Evolutionary conservation across 2,329 filamentous ascomycete genomes (phyloP), one percentile per base, ranked within the genome.

Genomic region (Phialophora expanda): DNA sequence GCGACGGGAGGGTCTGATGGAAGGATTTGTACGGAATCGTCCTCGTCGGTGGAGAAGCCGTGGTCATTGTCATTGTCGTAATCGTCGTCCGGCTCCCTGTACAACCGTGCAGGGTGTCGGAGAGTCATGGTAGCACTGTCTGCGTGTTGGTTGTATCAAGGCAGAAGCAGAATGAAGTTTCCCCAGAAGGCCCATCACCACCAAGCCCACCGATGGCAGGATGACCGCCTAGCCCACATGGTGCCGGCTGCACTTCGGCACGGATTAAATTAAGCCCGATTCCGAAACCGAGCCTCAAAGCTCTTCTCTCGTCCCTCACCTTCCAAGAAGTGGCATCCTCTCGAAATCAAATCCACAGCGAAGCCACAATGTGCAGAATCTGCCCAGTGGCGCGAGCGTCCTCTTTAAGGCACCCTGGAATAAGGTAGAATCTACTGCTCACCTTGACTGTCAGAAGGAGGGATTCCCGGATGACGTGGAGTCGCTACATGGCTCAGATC

Each of bases 41-140:
- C 50, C 28, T 61, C 51, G 14, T 48, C 51, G 22, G n/a, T 28
- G 1, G 26, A 32, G 26, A 41, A 38, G 22, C 22, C 41, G 20
- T 55, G 17, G 9, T 46, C 46, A 44, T 30, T 46, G 20, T 61
- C 61, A 9, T 54, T 30, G 9, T 61, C 65, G 24, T 30, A 56
- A 20, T 61, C 46, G 3, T 44, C 38, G 1, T 44, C 38, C 5
- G 38, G 38, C 1, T 44, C 38, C 6, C 28, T 22, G 11, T n/a
- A 26, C 24, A 66, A 17, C 14, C 64, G 64, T 12, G 56, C 57
- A 62, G 61, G 62, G 26, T 62, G 66, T 56, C 66, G 55, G 51
- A 62, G 41, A 50, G 57, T 62, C 66, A 67, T 67, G 9, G 56
- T 56, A n/a, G 38, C 38, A n/a, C 3, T 7, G 38, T 41, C 38